Evolutionary conservation across 352 stramenopile species (phyloP).

Genomic region (Phytophthora sojae): DNA sequence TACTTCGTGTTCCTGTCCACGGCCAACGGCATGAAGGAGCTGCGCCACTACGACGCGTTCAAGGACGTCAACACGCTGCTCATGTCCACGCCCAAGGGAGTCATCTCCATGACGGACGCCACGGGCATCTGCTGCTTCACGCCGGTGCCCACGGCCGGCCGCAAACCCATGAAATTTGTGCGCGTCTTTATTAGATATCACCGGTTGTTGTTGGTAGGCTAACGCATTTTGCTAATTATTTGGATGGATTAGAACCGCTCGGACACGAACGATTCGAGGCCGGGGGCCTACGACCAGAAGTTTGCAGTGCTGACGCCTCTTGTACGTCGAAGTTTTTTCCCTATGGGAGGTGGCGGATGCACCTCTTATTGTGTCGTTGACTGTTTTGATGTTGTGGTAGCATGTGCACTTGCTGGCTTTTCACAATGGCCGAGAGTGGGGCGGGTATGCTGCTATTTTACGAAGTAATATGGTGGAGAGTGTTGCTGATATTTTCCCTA

Average conservation of each 20-base stretch:
- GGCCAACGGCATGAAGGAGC: conserved; percentile 69
- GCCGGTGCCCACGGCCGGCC: conserved; percentile 42
- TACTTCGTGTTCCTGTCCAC: conserved; percentile 86
- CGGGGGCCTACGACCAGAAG: conserved; percentile 73
- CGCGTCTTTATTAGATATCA: conserved; percentile 8
- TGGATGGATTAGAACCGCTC: conserved; percentile 52
- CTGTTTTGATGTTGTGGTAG: conserved; percentile 34
- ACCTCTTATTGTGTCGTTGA: neutral
- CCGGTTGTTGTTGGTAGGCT: neutral
- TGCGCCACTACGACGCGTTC: conserved; percentile 78
- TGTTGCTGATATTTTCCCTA: neutral
- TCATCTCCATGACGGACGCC: conserved; percentile 74
- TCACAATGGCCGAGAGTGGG: conserved; percentile 76
- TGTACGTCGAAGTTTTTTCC: conserved; percentile 35
- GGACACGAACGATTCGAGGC: conserved; percentile 60
- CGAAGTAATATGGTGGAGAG: neutral
- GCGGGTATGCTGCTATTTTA: conserved; percentile 37
- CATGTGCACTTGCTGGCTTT: conserved; percentile 81
- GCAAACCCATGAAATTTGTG: conserved; percentile 73
- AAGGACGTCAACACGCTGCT: conserved; percentile 70
- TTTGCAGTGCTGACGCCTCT: conserved; percentile 79
- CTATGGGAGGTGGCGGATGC: neutral
- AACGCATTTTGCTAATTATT: neutral
- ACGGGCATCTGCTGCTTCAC: conserved; percentile 84
- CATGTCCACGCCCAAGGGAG: conserved; percentile 73